A percentile compares a stretch with the other conserved stretches of the same genome.
Evolutionary conservation across 2,329 filamentous ascomycete species (phyloP).

Genomic region (Cladophialophora carrionii): DNA sequence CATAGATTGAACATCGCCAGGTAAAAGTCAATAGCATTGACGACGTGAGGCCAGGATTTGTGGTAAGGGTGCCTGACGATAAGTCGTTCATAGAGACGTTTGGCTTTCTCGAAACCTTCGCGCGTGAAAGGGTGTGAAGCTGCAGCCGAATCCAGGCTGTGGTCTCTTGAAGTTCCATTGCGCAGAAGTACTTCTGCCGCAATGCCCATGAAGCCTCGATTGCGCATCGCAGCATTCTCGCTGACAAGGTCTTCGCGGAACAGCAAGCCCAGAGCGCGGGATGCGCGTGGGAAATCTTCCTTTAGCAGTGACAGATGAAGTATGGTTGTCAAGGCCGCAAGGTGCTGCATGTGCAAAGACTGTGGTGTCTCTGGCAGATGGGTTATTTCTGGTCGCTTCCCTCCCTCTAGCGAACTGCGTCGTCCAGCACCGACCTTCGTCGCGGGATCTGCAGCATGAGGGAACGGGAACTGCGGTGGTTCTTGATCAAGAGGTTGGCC

Average conservation of each 20-base stretch:
- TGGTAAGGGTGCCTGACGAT: conserved; percentile 77
- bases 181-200: conserved; percentile 83
- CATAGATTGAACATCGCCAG: conserved; percentile 79
- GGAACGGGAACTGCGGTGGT: conserved; percentile 48
- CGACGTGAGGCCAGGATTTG: conserved; percentile 59
- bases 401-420: not conserved
- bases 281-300: conserved; percentile 71
- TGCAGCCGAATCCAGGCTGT: not conserved
- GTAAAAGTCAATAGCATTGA: conserved; percentile 76
- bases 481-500: conserved; percentile 46
- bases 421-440: conserved; percentile 17
- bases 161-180: conserved; percentile 4
- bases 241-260: conserved; percentile 64
- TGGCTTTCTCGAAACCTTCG: conserved; percentile 61
- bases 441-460: conserved; percentile 44
- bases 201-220: conserved; percentile 74
- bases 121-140: conserved; percentile 44
- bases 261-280: conserved; percentile 74
- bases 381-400: conserved; percentile 39
- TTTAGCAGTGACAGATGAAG: conserved; percentile 73
- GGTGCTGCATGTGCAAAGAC: conserved; percentile 56
- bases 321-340: conserved; percentile 69
- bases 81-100: conserved; percentile 74
- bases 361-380: conserved; percentile 42
- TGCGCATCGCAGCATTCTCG: conserved; percentile 67